These are phyloP conservation scores for Dorcoceras hygrometricum DNA, from an alignment of 257 asterid species.

Conservation along the genomic window DNA sequence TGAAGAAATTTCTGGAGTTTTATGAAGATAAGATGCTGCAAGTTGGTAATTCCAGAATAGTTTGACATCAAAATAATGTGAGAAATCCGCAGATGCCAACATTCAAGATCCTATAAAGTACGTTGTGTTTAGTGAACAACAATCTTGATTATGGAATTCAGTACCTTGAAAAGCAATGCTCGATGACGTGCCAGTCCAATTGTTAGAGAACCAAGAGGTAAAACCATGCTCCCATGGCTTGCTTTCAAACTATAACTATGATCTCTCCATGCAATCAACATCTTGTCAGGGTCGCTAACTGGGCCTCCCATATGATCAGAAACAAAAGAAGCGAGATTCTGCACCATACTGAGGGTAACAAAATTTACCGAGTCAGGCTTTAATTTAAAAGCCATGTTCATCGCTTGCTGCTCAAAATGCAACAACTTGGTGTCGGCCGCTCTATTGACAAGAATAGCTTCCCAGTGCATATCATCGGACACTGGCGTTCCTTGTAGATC, in stretches of 20 bases:
- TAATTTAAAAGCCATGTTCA: constrained; percentile 54
- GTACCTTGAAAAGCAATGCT: constrained; percentile 91
- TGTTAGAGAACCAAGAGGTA: constrained; percentile 89
- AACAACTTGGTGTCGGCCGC: constrained; percentile 72
- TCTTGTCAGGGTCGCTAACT: constrained; percentile 75
- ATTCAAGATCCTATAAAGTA: too few species aligned
- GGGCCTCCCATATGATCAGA: constrained; percentile 97
- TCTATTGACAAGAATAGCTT: constrained; percentile 81
- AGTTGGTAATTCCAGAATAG: too few species aligned
- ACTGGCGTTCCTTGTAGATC: constrained; percentile 83
- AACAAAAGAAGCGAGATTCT: constrained; percentile 69
- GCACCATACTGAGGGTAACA: constrained; percentile 47
- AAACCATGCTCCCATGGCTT: constrained; percentile 81
- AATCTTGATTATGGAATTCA: constrained; percentile 17
- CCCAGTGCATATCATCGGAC: constrained; percentile 70
- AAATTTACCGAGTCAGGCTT: constrained; percentile 45
- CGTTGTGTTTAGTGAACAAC: not conserved
- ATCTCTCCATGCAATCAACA: constrained; percentile 75
- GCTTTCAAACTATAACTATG: constrained; percentile 58
- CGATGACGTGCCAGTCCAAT: constrained; percentile 96
- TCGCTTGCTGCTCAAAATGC: constrained; percentile 73
- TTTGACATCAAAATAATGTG: too few species aligned
- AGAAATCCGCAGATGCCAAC: too few species aligned
- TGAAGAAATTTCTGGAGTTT: too few species aligned
- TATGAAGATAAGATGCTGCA: too few species aligned